Conservation (phyloP, 2,329 filamentous ascomycete genomes). For the Aspergillus ruber region DNA sequence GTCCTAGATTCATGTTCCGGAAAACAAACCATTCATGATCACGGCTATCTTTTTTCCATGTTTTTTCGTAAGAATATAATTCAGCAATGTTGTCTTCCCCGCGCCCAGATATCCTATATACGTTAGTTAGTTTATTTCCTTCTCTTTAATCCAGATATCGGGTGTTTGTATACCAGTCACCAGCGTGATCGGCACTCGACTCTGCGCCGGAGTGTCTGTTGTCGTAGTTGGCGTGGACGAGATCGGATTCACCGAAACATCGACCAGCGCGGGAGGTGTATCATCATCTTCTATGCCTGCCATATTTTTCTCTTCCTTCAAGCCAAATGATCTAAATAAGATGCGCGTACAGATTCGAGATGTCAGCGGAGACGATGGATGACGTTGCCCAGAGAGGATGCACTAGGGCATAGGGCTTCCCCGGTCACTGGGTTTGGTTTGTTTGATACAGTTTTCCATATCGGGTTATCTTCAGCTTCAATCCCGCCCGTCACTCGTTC, state of each 20-base stretch:
- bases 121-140: slow-evolving; percentile 1
- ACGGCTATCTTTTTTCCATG: slow-evolving; percentile 98
- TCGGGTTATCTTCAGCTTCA: slow-evolving; percentile 1
- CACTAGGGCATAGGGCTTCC: slow-evolving; percentile 31
- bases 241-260: slow-evolving; percentile 23
- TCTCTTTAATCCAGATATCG: neutral
- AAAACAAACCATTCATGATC: slow-evolving; percentile 72
- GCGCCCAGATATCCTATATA: slow-evolving; percentile 78
- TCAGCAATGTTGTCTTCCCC: slow-evolving; percentile 89
- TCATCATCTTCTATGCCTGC: slow-evolving; percentile 36
- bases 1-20: neutral
- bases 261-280: slow-evolving; percentile 39
- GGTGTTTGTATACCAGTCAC: slow-evolving; percentile 38
- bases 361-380: slow-evolving; percentile 1
- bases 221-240: slow-evolving; percentile 19
- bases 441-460: neutral
- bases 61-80: slow-evolving; percentile 89
- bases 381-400: slow-evolving; percentile 6
- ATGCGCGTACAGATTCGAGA: slow-evolving; percentile 1
- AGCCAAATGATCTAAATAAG: slow-evolving; percentile 1
- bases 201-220: slow-evolving; percentile 18
- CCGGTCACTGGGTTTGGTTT: slow-evolving; percentile 14
- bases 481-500: neutral
- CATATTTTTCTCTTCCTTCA: slow-evolving; percentile 7
- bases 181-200: slow-evolving; percentile 45